Evolutionary conservation across 768 basidiomycete genomes (phyloP).

Genomic region (Boletales sp.): DNA sequence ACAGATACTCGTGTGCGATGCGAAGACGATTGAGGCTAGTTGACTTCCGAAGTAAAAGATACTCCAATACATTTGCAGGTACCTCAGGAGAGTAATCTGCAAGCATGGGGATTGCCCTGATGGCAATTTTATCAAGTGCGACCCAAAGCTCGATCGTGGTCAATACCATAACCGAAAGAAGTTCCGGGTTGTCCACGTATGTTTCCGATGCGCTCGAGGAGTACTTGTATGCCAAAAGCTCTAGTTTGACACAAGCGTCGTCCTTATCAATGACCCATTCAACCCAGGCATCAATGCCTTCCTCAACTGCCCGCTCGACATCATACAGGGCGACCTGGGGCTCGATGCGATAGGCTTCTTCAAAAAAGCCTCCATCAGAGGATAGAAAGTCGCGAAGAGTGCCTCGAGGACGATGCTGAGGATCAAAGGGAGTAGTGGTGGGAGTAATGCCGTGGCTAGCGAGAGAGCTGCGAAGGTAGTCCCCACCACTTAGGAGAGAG

Average conservation of each 20-base stretch:
- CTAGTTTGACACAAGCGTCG: not conserved
- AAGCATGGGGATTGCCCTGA: no score
- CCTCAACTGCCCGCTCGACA: conserved; percentile 24
- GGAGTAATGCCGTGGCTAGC: not conserved
- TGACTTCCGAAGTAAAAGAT: not conserved
- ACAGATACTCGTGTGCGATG: not conserved
- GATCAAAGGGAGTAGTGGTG: not conserved
- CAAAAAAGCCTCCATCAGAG: conserved; percentile 3
- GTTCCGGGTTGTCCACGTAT: no score
- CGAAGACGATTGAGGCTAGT: not conserved
- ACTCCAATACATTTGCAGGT: not conserved
- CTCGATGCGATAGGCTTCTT: conserved; percentile 2
- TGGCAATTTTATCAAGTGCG: no score
- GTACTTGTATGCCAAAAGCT: conserved; percentile 14
- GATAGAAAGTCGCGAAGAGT: not conserved
- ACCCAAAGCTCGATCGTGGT: no score
- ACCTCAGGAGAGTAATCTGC: no score
- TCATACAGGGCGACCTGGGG: conserved; percentile 25
- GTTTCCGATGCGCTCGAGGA: conserved; percentile 18
- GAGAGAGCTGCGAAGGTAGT: not conserved
- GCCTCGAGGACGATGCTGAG: conserved; percentile 1
- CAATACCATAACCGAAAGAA: no score
- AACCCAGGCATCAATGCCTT: conserved; percentile 32
- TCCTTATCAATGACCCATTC: not conserved
- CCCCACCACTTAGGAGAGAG: not conserved